Percentiles rank a stretch among this genome's conserved stretches.
These are phyloP conservation scores for Neonectria sp. DNA, from an alignment of 2,329 filamentous ascomycete genomes.

Conservation along the genomic window DNA sequence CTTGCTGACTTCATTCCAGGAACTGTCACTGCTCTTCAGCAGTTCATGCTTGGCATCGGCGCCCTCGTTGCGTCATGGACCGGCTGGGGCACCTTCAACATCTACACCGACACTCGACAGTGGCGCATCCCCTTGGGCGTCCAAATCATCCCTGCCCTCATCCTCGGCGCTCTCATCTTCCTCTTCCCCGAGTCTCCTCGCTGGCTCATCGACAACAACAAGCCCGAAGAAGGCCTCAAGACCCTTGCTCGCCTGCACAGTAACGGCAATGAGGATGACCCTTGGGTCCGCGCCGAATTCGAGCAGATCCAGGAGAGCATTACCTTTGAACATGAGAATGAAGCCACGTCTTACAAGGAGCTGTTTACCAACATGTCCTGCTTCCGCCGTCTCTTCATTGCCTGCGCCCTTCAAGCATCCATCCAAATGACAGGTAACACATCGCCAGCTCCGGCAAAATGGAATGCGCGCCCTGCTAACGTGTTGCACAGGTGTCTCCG, in stretches of 20 bases:
- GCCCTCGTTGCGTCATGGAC: slow-evolving; percentile 81
- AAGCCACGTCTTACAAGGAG: slow-evolving; percentile 78
- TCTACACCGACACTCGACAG: slow-evolving; percentile 47
- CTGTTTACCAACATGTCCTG: slow-evolving; percentile 73
- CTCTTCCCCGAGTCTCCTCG: slow-evolving; percentile 80
- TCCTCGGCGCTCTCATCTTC: slow-evolving; percentile 74
- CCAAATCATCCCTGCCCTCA: slow-evolving; percentile 77
- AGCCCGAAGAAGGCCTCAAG: slow-evolving; percentile 72
- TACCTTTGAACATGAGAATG: slow-evolving; percentile 75
- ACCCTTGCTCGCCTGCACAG: slow-evolving; percentile 79
- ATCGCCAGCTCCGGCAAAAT: too few relatives aligned
- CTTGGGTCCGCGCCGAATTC: slow-evolving; percentile 80
- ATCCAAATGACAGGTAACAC: slow-evolving; percentile 75
- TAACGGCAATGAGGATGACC: slow-evolving; percentile 74
- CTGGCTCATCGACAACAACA: slow-evolving; percentile 82
- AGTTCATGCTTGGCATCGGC: slow-evolving; percentile 86
- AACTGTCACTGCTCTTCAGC: slow-evolving; percentile 78
- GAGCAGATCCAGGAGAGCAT: slow-evolving; percentile 77
- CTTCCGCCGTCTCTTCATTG: slow-evolving; percentile 82
- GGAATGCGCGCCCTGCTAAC: too few relatives aligned
- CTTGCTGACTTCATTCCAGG: slow-evolving; percentile 17
- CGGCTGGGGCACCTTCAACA: slow-evolving; percentile 64
- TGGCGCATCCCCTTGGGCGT: slow-evolving; percentile 68
- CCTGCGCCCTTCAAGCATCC: slow-evolving; percentile 77
- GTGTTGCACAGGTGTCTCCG: slow-evolving; percentile 67